Percentiles rank a stretch among this genome's conserved stretches.
Evolutionary conservation across 805 yeast genomes (phyloP).

Genomic region (Lipomyces oligophaga): DNA sequence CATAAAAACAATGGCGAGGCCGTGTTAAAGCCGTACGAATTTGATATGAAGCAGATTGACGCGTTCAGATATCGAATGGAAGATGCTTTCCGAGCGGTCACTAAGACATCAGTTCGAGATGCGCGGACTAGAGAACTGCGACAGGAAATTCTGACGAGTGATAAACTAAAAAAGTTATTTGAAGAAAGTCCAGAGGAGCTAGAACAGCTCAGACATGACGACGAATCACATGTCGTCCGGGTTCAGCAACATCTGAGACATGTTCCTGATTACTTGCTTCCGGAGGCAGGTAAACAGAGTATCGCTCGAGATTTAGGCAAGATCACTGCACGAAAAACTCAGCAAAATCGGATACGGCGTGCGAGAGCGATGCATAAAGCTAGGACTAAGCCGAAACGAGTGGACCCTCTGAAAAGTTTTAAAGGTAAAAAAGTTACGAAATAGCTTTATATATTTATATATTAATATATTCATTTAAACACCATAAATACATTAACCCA

Average conservation of each 20-base stretch:
- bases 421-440: slow-evolving; percentile 34
- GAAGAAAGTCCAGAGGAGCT: slow-evolving; percentile 97
- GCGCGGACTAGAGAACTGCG: slow-evolving; percentile 88
- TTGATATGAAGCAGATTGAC: slow-evolving; percentile 87
- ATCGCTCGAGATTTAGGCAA: slow-evolving; percentile 27
- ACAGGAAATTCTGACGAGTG: slow-evolving; percentile 80
- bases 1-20: slow-evolving; percentile 53
- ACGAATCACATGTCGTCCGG: slow-evolving; percentile 77
- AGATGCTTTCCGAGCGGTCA: slow-evolving; percentile 94
- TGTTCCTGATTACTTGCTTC: slow-evolving; percentile 87
- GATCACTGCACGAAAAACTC: slow-evolving; percentile 30
- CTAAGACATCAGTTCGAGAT: slow-evolving; percentile 82
- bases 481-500: not conserved
- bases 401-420: slow-evolving; percentile 61
- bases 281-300: slow-evolving; percentile 45
- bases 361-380: slow-evolving; percentile 26
- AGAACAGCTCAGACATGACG: slow-evolving; percentile 84
- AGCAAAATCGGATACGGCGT: slow-evolving; percentile 32
- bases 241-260: slow-evolving; percentile 81
- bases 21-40: slow-evolving; percentile 73
- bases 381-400: slow-evolving; percentile 34
- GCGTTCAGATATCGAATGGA: slow-evolving; percentile 95
- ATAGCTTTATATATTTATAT: not conserved
- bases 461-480: not conserved
- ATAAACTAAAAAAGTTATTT: slow-evolving; percentile 86